These are phyloP conservation scores for Globisporangium canariense DNA, from an alignment of 352 stramenopile genomes.

Conservation along the genomic window DNA sequence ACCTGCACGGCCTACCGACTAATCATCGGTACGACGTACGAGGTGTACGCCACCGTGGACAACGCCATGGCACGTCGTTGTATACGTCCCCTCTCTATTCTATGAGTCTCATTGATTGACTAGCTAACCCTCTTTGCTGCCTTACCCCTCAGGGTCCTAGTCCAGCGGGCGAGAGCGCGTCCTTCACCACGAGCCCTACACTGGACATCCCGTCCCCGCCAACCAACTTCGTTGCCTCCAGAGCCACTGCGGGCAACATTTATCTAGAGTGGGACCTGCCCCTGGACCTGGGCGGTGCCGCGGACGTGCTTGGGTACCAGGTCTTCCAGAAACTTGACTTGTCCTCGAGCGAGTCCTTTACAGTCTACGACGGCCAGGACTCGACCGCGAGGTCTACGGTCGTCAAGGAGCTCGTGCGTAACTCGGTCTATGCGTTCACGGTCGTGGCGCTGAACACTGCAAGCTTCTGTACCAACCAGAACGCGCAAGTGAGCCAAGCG, in stretches of 20 bases:
- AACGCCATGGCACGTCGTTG: slow-evolving; percentile 33
- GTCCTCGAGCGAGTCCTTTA: slow-evolving; percentile 26
- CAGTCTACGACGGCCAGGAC: slow-evolving; percentile 53
- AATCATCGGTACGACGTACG: slow-evolving; percentile 35
- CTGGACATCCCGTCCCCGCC: slow-evolving; percentile 43
- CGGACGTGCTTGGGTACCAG: slow-evolving; percentile 44
- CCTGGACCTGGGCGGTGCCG: slow-evolving; percentile 40
- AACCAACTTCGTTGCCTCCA: slow-evolving; percentile 27
- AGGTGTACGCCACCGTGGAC: slow-evolving; percentile 36
- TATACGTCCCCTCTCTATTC: neutral
- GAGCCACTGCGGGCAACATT: slow-evolving; percentile 51
- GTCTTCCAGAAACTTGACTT: slow-evolving; percentile 38
- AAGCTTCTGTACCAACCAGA: slow-evolving; percentile 43
- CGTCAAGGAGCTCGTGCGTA: slow-evolving; percentile 29
- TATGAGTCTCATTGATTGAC: neutral
- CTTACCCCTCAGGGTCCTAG: slow-evolving; percentile 29
- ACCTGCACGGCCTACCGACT: slow-evolving; percentile 41
- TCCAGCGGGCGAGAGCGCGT: slow-evolving; percentile 12
- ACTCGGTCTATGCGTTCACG: slow-evolving; percentile 37
- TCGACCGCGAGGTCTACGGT: slow-evolving; percentile 22
- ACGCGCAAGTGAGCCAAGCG: slow-evolving; percentile 21
- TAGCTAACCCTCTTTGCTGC: neutral
- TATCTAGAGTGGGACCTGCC: slow-evolving; percentile 47
- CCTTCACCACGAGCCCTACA: slow-evolving; percentile 23
- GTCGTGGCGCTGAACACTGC: slow-evolving; percentile 42